Evolutionary conservation across 2,329 filamentous ascomycete species (phyloP).

Genomic region (Leptographium lundbergii): DNA sequence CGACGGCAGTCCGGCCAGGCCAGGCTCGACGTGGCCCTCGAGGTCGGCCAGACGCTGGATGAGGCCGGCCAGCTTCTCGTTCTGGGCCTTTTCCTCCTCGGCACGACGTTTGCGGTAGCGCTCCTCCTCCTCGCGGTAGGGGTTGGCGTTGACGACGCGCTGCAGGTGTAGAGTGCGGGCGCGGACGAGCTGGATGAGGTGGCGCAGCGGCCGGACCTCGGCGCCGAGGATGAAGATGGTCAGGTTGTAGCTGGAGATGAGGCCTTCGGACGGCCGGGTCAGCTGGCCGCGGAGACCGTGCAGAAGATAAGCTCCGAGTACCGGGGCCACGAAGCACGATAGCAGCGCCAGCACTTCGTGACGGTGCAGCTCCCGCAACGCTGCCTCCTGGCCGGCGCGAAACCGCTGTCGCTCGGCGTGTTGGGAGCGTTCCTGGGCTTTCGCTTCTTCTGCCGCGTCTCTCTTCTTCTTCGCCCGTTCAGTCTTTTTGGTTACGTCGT

Average conservation of each 20-base stretch:
- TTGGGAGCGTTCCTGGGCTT: background rate
- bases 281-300: slow-evolving; percentile 72
- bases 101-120: slow-evolving; percentile 8
- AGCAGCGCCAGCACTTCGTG: slow-evolving; percentile 65
- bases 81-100: slow-evolving; percentile 20
- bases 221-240: slow-evolving; percentile 81
- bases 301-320: slow-evolving; percentile 70
- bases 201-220: slow-evolving; percentile 71
- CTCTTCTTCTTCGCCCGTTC: background rate
- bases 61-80: slow-evolving; percentile 38
- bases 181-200: slow-evolving; percentile 70
- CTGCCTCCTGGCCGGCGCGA: slow-evolving; percentile 17
- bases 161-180: slow-evolving; percentile 72
- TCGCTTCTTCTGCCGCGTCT: background rate
- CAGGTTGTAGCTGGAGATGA: slow-evolving; percentile 87
- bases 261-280: slow-evolving; percentile 68
- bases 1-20: background rate
- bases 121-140: slow-evolving; percentile 20
- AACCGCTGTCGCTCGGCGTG: slow-evolving; percentile 15
- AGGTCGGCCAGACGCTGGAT: slow-evolving; percentile 55
- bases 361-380: slow-evolving; percentile 51
- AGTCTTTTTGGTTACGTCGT: too few species aligned
- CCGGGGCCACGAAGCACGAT: slow-evolving; percentile 67
- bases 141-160: slow-evolving; percentile 48
- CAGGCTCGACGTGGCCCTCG: slow-evolving; percentile 32